Evolutionary conservation across 177 flowering plant genomes (phyloP), one percentile per base, ranked within the genome.

Genomic region (Vitis hybrid): DNA sequence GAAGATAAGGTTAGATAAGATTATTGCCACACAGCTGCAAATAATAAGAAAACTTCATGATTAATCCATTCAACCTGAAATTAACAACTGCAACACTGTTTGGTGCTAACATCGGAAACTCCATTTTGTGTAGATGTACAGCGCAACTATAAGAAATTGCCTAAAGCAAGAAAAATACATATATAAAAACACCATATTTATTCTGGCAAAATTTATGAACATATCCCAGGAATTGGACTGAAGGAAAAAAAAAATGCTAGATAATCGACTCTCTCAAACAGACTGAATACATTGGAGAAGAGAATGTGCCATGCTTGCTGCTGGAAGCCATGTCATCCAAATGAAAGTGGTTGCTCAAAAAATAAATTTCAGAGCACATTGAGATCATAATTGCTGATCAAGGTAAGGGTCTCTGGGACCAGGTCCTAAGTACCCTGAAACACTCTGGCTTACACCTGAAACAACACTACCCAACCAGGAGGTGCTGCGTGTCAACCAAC

Each of bases 401-500:
- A 91, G 91, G 74, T 64, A 80, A n/a, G 90, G 78, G 70, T 88
- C 94, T 71, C 66, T 84, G 1, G 81, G 84, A 65, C 66, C 70
- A 18, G 75, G 67, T 12, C 77, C 85, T 51, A 88, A 18, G 60
- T 82, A 83, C 54, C 81, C 88, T 5, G 84, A 59, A 62, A 85
- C 85, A 51, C 70, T 72, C 54, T 63, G 86, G 11, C 85, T 56
- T 19, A 84, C 84, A 8, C 72, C 81, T 0, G 86, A 67, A 60
- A 74, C 89, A 64, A 65, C 60, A 51, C 55, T 66, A 26, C 71
- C 82, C 85, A 92, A 69, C 92, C 85, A 85, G 2, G 94, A 88
- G 34, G 93, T 86, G 82, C 96, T 91, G 26, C 95, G 84, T 9
- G 83, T 76, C 78, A 89, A 58, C 91, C 91, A 90, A 7, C 94